These are phyloP conservation scores for Digitaria exilis DNA, from an alignment of 202 grass and related monocot genomes.

Conservation along the genomic window DNA sequence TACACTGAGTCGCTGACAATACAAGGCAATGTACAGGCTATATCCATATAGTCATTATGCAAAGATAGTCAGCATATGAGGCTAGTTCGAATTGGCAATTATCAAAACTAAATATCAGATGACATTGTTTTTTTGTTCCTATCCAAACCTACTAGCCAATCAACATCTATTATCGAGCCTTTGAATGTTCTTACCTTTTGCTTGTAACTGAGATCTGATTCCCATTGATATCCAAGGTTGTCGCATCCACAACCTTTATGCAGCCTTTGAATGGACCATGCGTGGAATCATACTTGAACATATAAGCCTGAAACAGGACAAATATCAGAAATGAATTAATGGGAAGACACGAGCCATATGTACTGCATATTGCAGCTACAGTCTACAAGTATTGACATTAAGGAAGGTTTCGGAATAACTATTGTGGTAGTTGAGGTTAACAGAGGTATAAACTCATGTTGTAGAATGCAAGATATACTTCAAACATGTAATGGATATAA, in stretches of 20 bases:
- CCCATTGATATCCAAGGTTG: conserved; percentile 83
- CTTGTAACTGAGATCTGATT: conserved; percentile 77
- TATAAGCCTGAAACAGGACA: conserved; percentile 69
- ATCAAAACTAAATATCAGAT: neutral
- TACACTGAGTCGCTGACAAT: neutral
- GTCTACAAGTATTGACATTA: neutral
- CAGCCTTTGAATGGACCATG: conserved; percentile 79
- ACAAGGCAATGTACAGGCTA: neutral
- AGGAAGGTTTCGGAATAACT: neutral
- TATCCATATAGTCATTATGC: neutral
- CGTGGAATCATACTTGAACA: conserved; percentile 90
- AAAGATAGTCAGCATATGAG: neutral
- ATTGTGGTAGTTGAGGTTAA: neutral
- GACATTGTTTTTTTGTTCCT: neutral
- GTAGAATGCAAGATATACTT: conserved; percentile 6
- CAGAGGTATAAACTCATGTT: neutral
- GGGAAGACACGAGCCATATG: neutral
- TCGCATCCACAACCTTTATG: conserved; percentile 65
- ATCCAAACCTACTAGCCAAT: neutral
- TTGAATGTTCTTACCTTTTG: conserved; percentile 66
- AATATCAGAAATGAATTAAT: neutral
- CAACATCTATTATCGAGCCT: neutral
- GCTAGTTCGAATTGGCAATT: neutral
- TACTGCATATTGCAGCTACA: neutral
- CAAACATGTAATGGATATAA: neutral